Evolutionary conservation across 164 flowering plant species (phyloP), one percentile per base, ranked within the genome.

Genomic region (Magnolia sinica): DNA sequence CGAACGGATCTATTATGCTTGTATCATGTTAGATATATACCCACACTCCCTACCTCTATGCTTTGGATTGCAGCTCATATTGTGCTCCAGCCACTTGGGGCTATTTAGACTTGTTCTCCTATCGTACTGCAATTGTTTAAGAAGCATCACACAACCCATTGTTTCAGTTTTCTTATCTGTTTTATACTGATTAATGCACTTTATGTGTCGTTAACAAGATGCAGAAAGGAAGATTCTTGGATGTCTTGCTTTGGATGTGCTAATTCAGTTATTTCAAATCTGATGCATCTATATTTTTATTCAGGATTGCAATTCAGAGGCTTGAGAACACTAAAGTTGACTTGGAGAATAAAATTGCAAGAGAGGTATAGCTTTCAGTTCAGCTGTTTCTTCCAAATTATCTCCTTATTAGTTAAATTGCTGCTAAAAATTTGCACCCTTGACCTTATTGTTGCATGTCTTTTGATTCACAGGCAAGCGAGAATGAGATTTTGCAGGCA

Each of bases 261-360:
- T 55, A 55, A 55, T 55, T 2, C 20, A 68, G 16, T 68, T 29
- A 18, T 31, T 31, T 14, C 31, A 55, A 55, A 16, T 68, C 51
- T 31, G 8, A 68, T 3, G 45, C 51, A 68, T 68, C 51, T 24
- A 14, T 14, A 55, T 37, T 22, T 45, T 22, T 64, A 45, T 76
- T 64, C 75, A 92, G 98, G 84, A 85, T 70, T 84, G 93, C 84
- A 73, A 87, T 93, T 68, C 83, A 84, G 76, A 87, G 73, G 84
- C 93, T 93, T 76, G 91, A 91, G 86, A 78, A 72, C 58, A 73
- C 83, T 7, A 92, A 88, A 86, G 20, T 71, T 64, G 89, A 91
- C 45, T 78, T 91, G 74, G 85, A 88, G 81, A 85, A 80, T 74
- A 86, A 76, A 84, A 84, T 91, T 79, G 85, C 85, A 22, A 84